Conservation (phyloP, 2,329 filamentous ascomycete species). For the Microdochium paspali region DNA sequence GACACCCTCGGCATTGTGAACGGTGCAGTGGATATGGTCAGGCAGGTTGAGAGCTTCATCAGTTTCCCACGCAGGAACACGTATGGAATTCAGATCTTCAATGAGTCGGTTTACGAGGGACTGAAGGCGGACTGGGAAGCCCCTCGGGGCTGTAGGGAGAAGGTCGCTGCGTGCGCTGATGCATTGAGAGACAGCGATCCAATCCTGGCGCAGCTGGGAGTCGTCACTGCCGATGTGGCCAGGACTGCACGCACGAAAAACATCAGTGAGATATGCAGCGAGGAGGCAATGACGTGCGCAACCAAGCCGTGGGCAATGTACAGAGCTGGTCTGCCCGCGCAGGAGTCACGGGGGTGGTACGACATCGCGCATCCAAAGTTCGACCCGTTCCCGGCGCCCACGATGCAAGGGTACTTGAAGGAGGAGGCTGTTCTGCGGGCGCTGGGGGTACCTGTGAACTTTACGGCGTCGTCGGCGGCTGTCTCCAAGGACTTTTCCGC, state of each 20-base stretch:
- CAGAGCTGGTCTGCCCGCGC: slow-evolving; percentile 7
- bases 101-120: slow-evolving; percentile 1
- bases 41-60: slow-evolving; percentile 31
- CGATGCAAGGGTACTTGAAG: slow-evolving; percentile 46
- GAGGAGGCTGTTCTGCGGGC: slow-evolving; percentile 45
- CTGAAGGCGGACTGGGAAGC: slow-evolving; percentile 1
- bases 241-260: not conserved
- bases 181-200: slow-evolving; percentile 3
- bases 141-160: slow-evolving; percentile 3
- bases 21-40: slow-evolving; percentile 39
- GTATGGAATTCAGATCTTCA: slow-evolving; percentile 4
- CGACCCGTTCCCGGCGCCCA: slow-evolving; percentile 42
- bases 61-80: slow-evolving; percentile 31
- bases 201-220: not conserved
- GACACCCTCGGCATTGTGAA: slow-evolving; percentile 45
- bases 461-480: slow-evolving; percentile 31
- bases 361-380: slow-evolving; percentile 24
- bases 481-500: slow-evolving; percentile 33
- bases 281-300: not conserved
- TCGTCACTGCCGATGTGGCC: not conserved
- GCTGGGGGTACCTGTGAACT: slow-evolving; percentile 52
- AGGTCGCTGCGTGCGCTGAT: slow-evolving; percentile 1
- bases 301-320: not conserved
- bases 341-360: slow-evolving; percentile 11
- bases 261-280: not conserved